These are phyloP conservation scores for Metschnikowia matae DNA, from an alignment of 805 yeast genomes.

Conservation along the genomic window DNA sequence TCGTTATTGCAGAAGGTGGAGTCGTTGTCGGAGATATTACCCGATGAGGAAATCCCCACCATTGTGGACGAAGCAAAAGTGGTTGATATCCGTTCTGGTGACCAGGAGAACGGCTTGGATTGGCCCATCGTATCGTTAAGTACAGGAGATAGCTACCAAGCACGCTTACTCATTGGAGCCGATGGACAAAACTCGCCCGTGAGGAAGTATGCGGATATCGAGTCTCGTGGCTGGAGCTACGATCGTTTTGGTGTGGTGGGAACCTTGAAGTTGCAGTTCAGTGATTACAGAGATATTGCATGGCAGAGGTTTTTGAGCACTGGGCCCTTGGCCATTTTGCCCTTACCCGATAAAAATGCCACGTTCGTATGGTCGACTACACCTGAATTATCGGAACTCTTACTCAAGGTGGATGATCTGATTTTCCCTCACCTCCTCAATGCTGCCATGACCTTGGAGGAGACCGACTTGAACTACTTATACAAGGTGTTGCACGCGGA, in stretches of 20 bases:
- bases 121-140: conserved; percentile 78
- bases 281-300: conserved; percentile 68
- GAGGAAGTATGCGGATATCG: conserved; percentile 72
- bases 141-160: conserved; percentile 57
- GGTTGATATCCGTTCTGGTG: conserved; percentile 38
- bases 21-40: conserved; percentile 21
- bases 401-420: conserved; percentile 55
- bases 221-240: conserved; percentile 90
- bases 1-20: conserved; percentile 53
- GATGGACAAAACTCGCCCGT: conserved; percentile 96
- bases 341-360: conserved; percentile 82
- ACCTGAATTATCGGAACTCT: conserved; percentile 62
- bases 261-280: conserved; percentile 69
- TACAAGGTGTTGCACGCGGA: conserved; percentile 40
- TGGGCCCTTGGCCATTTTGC: conserved; percentile 91
- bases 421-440: conserved; percentile 70
- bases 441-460: conserved; percentile 79
- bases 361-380: conserved; percentile 92
- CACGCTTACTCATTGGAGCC: conserved; percentile 86
- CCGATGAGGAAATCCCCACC: conserved; percentile 24
- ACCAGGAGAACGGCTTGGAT: conserved; percentile 30
- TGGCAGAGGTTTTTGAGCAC: conserved; percentile 91
- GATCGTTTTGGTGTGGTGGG: conserved; percentile 90
- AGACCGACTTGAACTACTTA: conserved; percentile 70
- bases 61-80: conserved; percentile 69